A percentile compares a stretch with the other conserved stretches of the same genome.
Evolutionary conservation across 2,329 filamentous ascomycete genomes (phyloP).

Genomic region (Colletotrichum sp.): DNA sequence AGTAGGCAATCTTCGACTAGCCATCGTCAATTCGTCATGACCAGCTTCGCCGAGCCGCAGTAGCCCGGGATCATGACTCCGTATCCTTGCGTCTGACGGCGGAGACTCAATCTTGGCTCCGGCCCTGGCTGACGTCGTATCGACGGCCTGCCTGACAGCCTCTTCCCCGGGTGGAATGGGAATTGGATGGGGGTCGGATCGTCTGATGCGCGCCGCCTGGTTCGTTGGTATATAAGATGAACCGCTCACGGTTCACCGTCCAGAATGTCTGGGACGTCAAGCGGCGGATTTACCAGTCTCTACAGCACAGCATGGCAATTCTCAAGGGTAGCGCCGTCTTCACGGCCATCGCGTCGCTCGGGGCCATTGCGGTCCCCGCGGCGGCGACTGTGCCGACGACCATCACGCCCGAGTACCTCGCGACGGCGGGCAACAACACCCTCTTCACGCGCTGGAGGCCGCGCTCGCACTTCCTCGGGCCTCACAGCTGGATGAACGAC

Average conservation of each 20-base stretch:
- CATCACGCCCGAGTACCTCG: conserved; percentile 17
- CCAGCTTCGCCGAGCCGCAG: background rate
- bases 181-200: background rate
- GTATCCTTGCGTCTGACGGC: background rate
- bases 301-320: conserved; percentile 12
- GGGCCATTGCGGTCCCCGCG: conserved; percentile 4
- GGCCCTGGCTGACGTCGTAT: conserved; percentile 16
- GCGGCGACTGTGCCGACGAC: background rate
- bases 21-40: conserved; percentile 9
- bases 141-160: background rate
- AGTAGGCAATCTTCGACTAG: background rate
- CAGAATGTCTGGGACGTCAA: background rate
- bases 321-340: conserved; percentile 19
- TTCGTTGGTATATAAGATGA: conserved; percentile 11
- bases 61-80: conserved; percentile 15
- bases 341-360: conserved; percentile 19
- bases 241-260: background rate
- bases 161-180: background rate
- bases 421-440: conserved; percentile 18
- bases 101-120: conserved; percentile 7
- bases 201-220: background rate
- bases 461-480: conserved; percentile 55
- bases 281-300: background rate
- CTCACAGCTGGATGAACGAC: conserved; percentile 62
- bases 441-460: conserved; percentile 23